Evolutionary conservation across 2,329 filamentous ascomycete genomes (phyloP).

Genomic region (Microsporum canis): DNA sequence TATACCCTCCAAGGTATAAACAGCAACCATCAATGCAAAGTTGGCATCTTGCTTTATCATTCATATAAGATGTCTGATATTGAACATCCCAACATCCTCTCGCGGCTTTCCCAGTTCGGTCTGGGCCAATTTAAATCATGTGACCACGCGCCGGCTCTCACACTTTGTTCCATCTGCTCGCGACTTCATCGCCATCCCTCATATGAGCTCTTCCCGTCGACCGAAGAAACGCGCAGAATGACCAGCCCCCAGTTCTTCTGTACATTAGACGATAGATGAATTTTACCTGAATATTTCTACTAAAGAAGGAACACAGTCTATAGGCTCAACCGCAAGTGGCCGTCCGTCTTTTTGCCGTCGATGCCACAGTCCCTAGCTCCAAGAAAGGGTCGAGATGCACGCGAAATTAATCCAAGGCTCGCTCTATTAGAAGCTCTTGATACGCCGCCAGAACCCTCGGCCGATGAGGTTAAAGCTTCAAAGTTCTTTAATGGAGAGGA

Average conservation of each 20-base stretch:
- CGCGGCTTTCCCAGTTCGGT: no score
- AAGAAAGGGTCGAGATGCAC: not conserved
- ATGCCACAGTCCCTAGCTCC: not conserved
- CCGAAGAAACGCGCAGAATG: not conserved
- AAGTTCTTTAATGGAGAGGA: constrained; percentile 18
- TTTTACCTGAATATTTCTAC: not conserved
- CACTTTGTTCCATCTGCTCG: not conserved
- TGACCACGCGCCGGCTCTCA: not conserved
- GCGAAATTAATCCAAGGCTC: constrained; percentile 15
- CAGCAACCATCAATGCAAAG: no score
- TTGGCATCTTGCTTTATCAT: no score
- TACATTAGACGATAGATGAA: not conserved
- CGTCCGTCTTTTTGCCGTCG: not conserved
- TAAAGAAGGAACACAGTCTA: not conserved
- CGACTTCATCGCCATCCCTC: not conserved
- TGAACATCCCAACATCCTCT: no score
- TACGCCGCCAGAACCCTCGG: constrained; percentile 6
- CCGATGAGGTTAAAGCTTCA: constrained; percentile 8
- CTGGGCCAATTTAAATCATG: not conserved
- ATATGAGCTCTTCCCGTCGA: not conserved
- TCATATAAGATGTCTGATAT: no score
- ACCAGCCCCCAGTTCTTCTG: not conserved
- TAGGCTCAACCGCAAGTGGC: not conserved
- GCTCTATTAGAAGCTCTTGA: constrained; percentile 14
- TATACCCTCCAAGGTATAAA: no score